Evolutionary conservation across 1,284 basidiomycete genomes (phyloP), one percentile per base, ranked within the genome.

Genomic region (Rugosomyces carneus): DNA sequence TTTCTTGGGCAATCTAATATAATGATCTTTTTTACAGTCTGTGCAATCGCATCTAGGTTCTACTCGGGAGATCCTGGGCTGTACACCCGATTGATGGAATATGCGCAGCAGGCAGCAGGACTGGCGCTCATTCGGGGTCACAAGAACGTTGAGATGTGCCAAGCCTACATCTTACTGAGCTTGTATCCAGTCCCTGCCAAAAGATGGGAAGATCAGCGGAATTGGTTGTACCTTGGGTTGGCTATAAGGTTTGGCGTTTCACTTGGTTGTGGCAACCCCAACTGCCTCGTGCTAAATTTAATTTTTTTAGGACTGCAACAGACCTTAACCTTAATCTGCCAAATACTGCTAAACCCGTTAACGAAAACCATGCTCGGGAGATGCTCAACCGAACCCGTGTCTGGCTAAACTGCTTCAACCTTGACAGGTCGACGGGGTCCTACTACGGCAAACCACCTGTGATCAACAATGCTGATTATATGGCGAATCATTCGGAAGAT

Each of bases 381-480:
- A 77, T 89, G 65, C 75, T 91, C 41, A 93, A 91, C 59, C 80
- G 90, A n/a, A 88, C 87, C 29, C 80, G 89, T 15, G 79, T 87
- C 0, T 93, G 90, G 90, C 69, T 92, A 51, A 89, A 88, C 60
- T 90, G 89, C 63, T 89, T 84, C 65, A 89, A 89, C 61, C 66
- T 93, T 37, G 89, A 93, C 61, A 80, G 89, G 13, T 88, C 84
- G 1, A 84, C 80, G 15, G 80, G 84, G 19, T 83, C 84, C 8
- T 88, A 92, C 65, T 89, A 91, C 63, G 89, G 89, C 44, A 90
- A 90, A 65, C 73, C 76, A 0, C 77, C 86, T 15, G 84, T 83
- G 46, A 87, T 93, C 62, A 74, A 72, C 50, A 75, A 82, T 50
- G 68, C 69, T n/a, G 88, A 89, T 59, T 87, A 84, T 54, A 78